phyloP scores from a whole-genome alignment of 345 rosid genomes.

The Cardamine chenopodiifolia region DNA sequence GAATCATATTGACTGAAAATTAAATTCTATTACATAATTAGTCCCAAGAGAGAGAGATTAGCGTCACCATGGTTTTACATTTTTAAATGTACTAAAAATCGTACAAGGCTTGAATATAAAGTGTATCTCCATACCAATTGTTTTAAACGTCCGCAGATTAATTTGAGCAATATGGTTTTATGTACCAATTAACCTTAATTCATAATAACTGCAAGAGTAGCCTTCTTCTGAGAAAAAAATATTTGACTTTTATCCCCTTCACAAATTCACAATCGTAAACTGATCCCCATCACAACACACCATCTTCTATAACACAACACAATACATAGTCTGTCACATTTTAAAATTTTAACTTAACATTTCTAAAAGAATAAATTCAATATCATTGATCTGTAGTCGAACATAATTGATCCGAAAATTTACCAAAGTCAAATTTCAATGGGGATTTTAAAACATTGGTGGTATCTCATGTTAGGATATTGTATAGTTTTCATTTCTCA shows the following conservation, averaged over 20 bases:
- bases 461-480: too few species aligned
- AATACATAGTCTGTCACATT: too few species aligned
- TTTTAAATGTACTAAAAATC: neutral
- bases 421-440: too few species aligned
- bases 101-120: neutral
- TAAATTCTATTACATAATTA: neutral
- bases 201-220: neutral
- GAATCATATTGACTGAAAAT: neutral
- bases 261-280: constrained; percentile 3
- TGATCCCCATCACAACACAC: constrained; percentile 1
- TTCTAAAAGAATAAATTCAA: neutral
- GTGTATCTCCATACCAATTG: neutral
- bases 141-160: neutral
- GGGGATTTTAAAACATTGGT: too few species aligned
- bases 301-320: neutral
- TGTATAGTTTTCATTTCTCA: too few species aligned
- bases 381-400: neutral
- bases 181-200: constrained; percentile 4
- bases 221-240: constrained; percentile 3
- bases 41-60: neutral
- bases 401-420: neutral
- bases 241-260: constrained; percentile 2
- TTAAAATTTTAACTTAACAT: too few species aligned
- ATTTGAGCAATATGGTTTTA: neutral
- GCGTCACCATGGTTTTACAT: neutral